Evolutionary conservation across 441 rosid genomes (phyloP), one percentile per base, ranked within the genome.

Genomic region (Isatis lusitanica): DNA sequence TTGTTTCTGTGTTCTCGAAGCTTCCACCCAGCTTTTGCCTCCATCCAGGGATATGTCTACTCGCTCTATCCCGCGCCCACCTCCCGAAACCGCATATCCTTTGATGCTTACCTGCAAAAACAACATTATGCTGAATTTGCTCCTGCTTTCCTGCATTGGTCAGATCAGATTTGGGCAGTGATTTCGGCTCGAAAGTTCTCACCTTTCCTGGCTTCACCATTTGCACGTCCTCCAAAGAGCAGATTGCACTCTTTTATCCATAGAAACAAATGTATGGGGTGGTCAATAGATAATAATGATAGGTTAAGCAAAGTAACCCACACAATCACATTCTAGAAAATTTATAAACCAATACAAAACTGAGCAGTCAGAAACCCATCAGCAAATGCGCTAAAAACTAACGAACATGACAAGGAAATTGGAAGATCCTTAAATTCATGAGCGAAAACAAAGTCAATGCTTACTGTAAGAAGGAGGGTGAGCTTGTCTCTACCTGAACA

Each of bases 61-160:
- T 74, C 99, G 84, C 79, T 96, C 99, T 70, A 96, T 93, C 66
- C 98, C 98, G 0, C 99, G 96, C 28, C 99, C 97, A 75, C 99
- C 99, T 82, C 99, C 99, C 46, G 98, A 90, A 44, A 70, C 88
- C 4, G 98, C 97, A 79, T 96, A 96, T 53, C 99, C 97, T 67
- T 85, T 82, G 46, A 96, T 82, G 65, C 74, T 85, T 58, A 89
- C 85, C 99, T 93, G 87, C 73, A 67, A 59, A 26, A 31, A 16
- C 31, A 3, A 48, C 3, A 44, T 6, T 8, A 43, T 5, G 62
- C 0, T 10, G 15, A 40, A 0, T 39, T 18, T 17, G 16, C 13
- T 51, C 58, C 16, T 39, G 33, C 30, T 66, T 65, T 38, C 51
- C 24, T 46, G 51, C 16, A 46, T 21, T 67, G 24, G 13, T 24